Percentiles rank a stretch among this genome's conserved stretches.
These are phyloP conservation scores for Simmondsia chinensis DNA, from an alignment of 148 eudicot species.

Conservation along the genomic window DNA sequence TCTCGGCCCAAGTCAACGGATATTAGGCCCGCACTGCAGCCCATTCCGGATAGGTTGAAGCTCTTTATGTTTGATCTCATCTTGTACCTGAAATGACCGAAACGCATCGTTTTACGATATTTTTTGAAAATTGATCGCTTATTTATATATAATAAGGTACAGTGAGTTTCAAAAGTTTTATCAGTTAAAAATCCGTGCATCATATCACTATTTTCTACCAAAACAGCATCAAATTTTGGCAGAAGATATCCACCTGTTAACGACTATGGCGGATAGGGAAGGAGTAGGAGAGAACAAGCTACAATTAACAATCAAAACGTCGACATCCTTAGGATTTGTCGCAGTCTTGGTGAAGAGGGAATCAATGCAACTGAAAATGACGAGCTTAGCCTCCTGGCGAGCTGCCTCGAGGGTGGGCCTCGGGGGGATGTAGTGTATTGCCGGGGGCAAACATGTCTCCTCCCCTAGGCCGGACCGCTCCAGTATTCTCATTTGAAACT, in stretches of 20 bases:
- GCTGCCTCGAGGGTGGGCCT: conserved; percentile 8
- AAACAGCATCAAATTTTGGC: no score
- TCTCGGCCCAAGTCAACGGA: neutral
- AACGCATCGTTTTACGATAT: no score
- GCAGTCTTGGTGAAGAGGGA: conserved; percentile 12
- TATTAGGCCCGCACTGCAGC: conserved; percentile 3
- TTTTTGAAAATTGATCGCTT: no score
- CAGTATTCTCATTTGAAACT: conserved; percentile 12
- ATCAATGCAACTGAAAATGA: conserved; percentile 16
- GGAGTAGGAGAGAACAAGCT: conserved; percentile 20
- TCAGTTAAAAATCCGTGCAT: no score
- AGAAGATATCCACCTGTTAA: no score
- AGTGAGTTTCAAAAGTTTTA: no score
- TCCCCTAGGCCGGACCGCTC: conserved; percentile 30
- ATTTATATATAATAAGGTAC: no score
- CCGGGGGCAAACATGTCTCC: conserved; percentile 16
- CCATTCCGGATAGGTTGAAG: conserved; percentile 2
- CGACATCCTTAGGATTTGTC: conserved; percentile 11
- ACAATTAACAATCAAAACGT: conserved; percentile 21
- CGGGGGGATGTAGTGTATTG: conserved; percentile 25
- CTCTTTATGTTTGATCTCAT: neutral
- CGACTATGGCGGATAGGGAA: conserved; percentile 21
- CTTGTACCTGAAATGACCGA: no score
- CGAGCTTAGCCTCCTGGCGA: conserved; percentile 15
- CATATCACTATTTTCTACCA: no score